phyloP scores from a whole-genome alignment of 148 eudicot species.

The Diospyros kaki region DNA sequence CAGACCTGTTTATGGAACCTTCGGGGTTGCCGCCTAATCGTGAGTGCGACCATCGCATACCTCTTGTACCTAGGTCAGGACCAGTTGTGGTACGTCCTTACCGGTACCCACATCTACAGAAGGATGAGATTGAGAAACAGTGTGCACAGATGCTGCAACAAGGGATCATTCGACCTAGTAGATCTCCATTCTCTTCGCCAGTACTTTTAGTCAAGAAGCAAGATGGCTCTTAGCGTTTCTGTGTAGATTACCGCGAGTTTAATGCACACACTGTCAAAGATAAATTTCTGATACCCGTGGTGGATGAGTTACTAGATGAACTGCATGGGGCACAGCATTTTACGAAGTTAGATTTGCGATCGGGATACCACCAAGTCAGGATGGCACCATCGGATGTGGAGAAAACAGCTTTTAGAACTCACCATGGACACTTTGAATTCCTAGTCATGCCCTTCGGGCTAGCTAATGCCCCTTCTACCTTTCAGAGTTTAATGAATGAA shows the following conservation, averaged over 20 bases:
- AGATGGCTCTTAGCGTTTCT: background rate
- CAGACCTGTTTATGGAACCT: background rate
- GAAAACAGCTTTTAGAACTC: background rate
- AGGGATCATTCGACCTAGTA: background rate
- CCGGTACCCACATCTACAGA: background rate
- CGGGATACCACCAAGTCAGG: background rate
- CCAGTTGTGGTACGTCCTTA: background rate
- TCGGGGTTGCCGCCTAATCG: background rate
- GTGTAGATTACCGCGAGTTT: background rate
- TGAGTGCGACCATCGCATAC: background rate
- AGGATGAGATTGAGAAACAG: background rate
- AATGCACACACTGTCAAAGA: background rate
- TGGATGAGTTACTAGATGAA: background rate
- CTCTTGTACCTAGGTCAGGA: background rate
- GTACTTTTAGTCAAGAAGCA: background rate
- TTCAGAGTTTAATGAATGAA: background rate
- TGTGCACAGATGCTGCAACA: background rate
- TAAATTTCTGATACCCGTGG: background rate
- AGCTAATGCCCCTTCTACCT: slow-evolving; percentile 1
- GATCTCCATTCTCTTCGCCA: background rate
- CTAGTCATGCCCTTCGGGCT: background rate
- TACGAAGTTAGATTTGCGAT: background rate
- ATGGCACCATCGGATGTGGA: background rate
- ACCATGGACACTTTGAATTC: background rate
- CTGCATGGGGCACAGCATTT: background rate